Evolutionary conservation across 2,329 filamentous ascomycete genomes (phyloP), one percentile per base, ranked within the genome.

Genomic region (Cryphonectria nitschkei): DNA sequence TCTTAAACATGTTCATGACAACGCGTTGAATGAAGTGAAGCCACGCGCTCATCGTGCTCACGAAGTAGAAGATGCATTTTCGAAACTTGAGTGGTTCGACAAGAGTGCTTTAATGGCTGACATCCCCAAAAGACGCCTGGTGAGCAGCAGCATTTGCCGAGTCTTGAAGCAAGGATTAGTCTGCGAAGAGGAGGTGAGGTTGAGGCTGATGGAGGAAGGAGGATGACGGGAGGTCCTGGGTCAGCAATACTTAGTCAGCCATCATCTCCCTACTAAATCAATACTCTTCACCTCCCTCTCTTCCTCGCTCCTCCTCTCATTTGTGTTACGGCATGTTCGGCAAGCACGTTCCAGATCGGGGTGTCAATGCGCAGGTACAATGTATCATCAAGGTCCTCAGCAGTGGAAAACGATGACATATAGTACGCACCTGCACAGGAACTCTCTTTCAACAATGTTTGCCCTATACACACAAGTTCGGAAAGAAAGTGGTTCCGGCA

Each of bases 401-500:
- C 26, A 22, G 14, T 32, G 58, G 32, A 39, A 60, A 7, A 5
- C 7, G 29, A 37, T 34, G 58, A 22, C 46, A 34, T 39, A 34
- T 6, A 34, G 34, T 3, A n/a, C 22, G 61, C 37, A 43, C 26
- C 39, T 14, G 61, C 39, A 43, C 13, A 26, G 13, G n/a, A 13
- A 56, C 7, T 19, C 43, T 50, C 43, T 3, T 2, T 50, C 43
- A 22, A 22, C 19, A 50, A 50, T 8, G 43, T 50, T 50, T 50
- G 43, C 43, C 43, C 43, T 50, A 50, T 19, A 50, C 43, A 50
- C 46, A n/a, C 46, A 50, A 11, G 22, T 32, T 63, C 61, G 61
- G 61, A 41, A 22, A 39, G 61, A 63, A 26, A 63, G 61, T 63
- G 61, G 8, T n/a, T 43, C 61, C 61, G 61, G 61, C 61, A 43